These are phyloP conservation scores for Daldinia concentrica DNA, from an alignment of 495 filamentous ascomycete species.

Conservation along the genomic window DNA sequence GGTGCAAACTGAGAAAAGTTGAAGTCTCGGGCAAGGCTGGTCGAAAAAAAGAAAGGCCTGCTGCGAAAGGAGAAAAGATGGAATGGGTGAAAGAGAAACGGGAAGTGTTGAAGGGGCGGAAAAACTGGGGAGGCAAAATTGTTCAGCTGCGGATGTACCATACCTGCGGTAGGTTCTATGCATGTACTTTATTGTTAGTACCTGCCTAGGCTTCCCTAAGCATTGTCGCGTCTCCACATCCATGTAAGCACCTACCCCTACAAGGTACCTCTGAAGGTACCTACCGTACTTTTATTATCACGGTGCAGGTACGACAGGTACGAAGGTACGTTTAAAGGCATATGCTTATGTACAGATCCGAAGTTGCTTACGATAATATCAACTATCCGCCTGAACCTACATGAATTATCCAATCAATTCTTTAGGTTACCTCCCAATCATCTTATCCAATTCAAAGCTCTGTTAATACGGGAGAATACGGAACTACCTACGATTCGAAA, in stretches of 20 bases:
- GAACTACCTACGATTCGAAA: neutral
- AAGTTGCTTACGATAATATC: neutral
- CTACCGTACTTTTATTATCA: neutral
- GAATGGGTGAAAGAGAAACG: slow-evolving; percentile 34
- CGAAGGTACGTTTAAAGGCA: neutral
- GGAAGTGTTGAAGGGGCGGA: slow-evolving; percentile 28
- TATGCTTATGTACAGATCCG: neutral
- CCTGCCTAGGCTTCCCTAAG: slow-evolving; percentile 9
- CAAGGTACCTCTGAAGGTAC: neutral
- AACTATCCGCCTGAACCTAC: neutral
- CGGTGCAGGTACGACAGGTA: neutral
- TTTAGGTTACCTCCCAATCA: neutral
- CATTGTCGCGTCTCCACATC: slow-evolving; percentile 2
- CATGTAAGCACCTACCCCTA: slow-evolving; percentile 3
- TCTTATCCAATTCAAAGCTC: neutral
- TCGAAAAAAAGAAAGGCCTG: slow-evolving; percentile 14
- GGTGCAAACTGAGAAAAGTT: slow-evolving; percentile 6
- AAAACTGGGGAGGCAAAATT: slow-evolving; percentile 46
- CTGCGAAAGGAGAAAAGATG: slow-evolving; percentile 29
- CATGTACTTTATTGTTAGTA: slow-evolving; percentile 5
- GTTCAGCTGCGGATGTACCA: slow-evolving; percentile 35
- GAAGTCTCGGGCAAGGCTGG: slow-evolving; percentile 25
- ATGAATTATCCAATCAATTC: neutral
- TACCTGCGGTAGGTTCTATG: slow-evolving; percentile 8
- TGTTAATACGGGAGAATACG: neutral